phyloP scores from a whole-genome alignment of 1,284 basidiomycete genomes.

The Melanopsichium pennsylvanicum region DNA sequence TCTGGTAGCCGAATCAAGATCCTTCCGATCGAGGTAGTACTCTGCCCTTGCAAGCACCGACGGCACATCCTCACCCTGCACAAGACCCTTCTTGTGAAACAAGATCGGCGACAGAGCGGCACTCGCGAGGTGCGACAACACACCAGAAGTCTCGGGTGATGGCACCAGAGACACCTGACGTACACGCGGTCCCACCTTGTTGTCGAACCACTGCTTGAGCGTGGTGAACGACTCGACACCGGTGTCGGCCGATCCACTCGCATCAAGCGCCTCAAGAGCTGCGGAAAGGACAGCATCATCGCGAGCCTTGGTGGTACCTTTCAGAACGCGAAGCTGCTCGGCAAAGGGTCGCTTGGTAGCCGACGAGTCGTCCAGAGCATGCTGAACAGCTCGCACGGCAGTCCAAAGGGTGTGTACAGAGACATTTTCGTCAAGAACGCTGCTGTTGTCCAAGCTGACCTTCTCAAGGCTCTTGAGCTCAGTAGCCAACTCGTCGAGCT shows the following conservation, averaged over 20 bases:
- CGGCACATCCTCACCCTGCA: slow-evolving; percentile 82
- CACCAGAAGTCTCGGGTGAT: slow-evolving; percentile 79
- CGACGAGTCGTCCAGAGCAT: slow-evolving; percentile 70
- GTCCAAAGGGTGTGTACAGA: slow-evolving; percentile 76
- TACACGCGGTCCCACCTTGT: slow-evolving; percentile 83
- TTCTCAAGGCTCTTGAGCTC: slow-evolving; percentile 90
- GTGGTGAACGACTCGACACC: slow-evolving; percentile 91
- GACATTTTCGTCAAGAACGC: slow-evolving; percentile 86
- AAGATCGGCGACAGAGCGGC: slow-evolving; percentile 78
- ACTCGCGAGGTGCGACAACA: slow-evolving; percentile 86
- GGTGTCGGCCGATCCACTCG: slow-evolving; percentile 75
- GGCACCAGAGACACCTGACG: slow-evolving; percentile 83
- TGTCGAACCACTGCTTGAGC: slow-evolving; percentile 87
- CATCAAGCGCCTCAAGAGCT: slow-evolving; percentile 68
- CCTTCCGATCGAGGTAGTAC: slow-evolving; percentile 87
- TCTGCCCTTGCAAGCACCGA: slow-evolving; percentile 89
- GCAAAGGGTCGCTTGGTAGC: slow-evolving; percentile 80
- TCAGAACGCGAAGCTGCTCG: slow-evolving; percentile 84
- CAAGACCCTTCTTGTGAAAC: slow-evolving; percentile 76
- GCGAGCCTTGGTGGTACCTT: slow-evolving; percentile 70
- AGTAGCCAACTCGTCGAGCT: slow-evolving; percentile 89
- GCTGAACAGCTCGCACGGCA: slow-evolving; percentile 65
- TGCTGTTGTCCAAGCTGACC: slow-evolving; percentile 87
- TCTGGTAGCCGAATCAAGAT: slow-evolving; percentile 86
- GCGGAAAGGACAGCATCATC: slow-evolving; percentile 69